Evolutionary conservation across 1,139 yeast genomes (phyloP).

Genomic region (Geotrichum histeridarum): DNA sequence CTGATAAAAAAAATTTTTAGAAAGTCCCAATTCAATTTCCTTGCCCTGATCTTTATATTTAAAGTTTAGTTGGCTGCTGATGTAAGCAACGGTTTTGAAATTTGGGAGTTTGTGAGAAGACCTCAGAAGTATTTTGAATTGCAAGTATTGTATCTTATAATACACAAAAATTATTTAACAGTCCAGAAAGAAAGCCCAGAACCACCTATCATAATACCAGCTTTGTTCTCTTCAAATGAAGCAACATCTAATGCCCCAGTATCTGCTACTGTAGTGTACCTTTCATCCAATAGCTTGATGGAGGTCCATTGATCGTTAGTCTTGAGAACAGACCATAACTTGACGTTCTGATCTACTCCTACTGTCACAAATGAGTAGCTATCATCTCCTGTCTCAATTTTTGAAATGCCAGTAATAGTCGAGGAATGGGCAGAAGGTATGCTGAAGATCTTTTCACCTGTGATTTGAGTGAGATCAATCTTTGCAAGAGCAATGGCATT

Average conservation of each 20-base stretch:
- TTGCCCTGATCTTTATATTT: too few relatives aligned
- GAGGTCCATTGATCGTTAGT: conserved; percentile 21
- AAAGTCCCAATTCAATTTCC: too few relatives aligned
- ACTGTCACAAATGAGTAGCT: conserved; percentile 41
- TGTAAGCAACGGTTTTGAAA: too few relatives aligned
- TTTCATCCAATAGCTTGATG: conserved; percentile 42
- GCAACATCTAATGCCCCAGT: conserved; percentile 57
- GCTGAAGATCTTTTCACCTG: conserved; percentile 35
- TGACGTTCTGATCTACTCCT: conserved; percentile 74
- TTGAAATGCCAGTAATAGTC: conserved; percentile 65
- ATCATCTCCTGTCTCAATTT: conserved; percentile 25
- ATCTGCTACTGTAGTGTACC: conserved; percentile 82
- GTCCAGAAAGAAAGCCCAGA: conserved; percentile 32
- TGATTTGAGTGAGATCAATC: conserved; percentile 32
- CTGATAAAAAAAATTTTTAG: neutral
- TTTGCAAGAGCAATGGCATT: conserved; percentile 57
- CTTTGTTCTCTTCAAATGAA: conserved; percentile 3
- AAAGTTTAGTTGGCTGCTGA: too few relatives aligned
- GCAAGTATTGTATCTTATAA: neutral
- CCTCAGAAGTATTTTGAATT: too few relatives aligned
- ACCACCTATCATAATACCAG: conserved; percentile 29
- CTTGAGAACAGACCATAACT: conserved; percentile 51
- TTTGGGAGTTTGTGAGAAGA: too few relatives aligned
- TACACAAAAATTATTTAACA: neutral
- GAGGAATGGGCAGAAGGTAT: conserved; percentile 70